Evolutionary conservation across 208 protist species (phyloP).

Genomic region (Wallacemonas sp.): DNA sequence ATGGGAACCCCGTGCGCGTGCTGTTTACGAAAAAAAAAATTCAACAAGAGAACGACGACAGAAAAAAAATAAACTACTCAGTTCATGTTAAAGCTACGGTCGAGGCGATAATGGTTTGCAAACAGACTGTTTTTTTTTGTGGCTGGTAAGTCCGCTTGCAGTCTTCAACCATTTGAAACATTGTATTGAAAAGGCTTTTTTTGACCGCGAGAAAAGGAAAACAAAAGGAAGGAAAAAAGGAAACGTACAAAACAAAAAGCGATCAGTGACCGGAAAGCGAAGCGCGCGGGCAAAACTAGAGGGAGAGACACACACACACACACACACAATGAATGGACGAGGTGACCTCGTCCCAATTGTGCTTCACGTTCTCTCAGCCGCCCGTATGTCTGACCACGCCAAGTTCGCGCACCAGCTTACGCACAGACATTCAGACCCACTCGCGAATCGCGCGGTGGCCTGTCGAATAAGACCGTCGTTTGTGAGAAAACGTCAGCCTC

Average conservation of each 20-base stretch:
- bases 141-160: too few species aligned
- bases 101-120: slow-evolving; percentile 6
- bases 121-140: slow-evolving; percentile 1
- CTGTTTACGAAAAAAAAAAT: not conserved
- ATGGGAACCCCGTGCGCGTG: too few species aligned
- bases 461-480: not conserved
- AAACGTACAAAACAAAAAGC: slow-evolving; percentile 9
- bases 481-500: not conserved
- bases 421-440: not conserved
- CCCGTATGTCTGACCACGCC: not conserved
- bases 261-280: not conserved
- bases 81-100: slow-evolving; percentile 1
- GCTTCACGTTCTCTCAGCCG: not conserved
- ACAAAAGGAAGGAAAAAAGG: not conserved
- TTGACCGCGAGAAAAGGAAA: slow-evolving; percentile 1
- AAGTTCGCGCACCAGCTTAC: too few species aligned
- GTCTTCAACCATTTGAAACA: too few species aligned
- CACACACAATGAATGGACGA: too few species aligned
- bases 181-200: too few species aligned
- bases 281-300: not conserved
- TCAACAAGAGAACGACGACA: slow-evolving; percentile 8
- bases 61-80: slow-evolving; percentile 12
- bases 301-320: not conserved
- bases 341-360: too few species aligned
- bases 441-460: not conserved